Evolutionary conservation across 345 rosid genomes (phyloP), one percentile per base, ranked within the genome.

Genomic region (Salix caprea): DNA sequence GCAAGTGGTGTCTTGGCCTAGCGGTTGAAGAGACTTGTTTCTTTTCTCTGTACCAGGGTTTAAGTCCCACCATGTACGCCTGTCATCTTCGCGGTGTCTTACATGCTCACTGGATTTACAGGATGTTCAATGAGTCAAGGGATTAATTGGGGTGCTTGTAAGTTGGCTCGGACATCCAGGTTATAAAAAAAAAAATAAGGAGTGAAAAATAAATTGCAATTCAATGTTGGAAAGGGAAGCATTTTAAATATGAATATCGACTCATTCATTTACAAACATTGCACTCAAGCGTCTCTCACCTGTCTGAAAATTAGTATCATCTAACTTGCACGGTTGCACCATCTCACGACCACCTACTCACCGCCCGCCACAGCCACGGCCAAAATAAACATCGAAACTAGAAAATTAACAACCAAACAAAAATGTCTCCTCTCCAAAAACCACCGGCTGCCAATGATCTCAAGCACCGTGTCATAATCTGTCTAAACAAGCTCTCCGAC

Each of bases 401-500:
- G 18, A 13, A n/a, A 58, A 10, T 58, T 58, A n/a, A 58, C 9
- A 4, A 10, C 24, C 28, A 1, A 23, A 3, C 12, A 23, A 10
- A 58, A 58, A 58, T 58, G 64, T 58, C 64, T 24, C 64, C 64
- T 58, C 28, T 24, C 64, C 64, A n/a, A 11, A 58, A 85, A 67
- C 32, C 50, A 4, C 54, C 71, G 23, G 32, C 72, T 60, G 14
- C 72, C 80, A 44, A 73, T 9, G 90, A 89, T 82, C 90, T 94
- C 81, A 92, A 88, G 75, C 87, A 82, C 48, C 91, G 97, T 34
- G 90, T 94, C 84, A 85, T 94, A 44, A 84, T 85, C n/a, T 94
- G 97, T 82, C 91, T 94, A 26, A 92, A 94, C 86, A 91, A 89
- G 26, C 99, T 95, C 82, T 83, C 97, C 62, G 97, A 95, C 87